Evolutionary conservation across 345 rosid species (phyloP).

Genomic region (Salix viminalis): DNA sequence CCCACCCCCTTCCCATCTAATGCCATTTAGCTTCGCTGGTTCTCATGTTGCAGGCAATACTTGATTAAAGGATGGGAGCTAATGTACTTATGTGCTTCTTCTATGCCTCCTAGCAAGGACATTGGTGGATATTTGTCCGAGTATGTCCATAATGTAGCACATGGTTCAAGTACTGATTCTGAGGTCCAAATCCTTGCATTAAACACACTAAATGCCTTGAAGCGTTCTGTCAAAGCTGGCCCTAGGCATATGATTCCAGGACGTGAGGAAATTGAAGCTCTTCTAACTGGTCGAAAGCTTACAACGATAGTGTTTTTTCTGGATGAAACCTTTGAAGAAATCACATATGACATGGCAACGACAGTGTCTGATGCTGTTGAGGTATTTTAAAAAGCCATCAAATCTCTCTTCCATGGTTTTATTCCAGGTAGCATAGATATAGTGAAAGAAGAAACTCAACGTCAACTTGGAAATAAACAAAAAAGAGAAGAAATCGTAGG

Average conservation of each 20-base stretch:
- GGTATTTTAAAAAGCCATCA: conserved; percentile 40
- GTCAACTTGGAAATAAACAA: not conserved
- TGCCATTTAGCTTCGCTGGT: conserved; percentile 12
- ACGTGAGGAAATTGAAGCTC: conserved; percentile 95
- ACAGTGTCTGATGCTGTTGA: conserved; percentile 95
- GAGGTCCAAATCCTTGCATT: conserved; percentile 77
- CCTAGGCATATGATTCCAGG: conserved; percentile 84
- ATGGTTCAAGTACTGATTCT: conserved; percentile 57
- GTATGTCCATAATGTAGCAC: conserved; percentile 78
- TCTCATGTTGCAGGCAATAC: conserved; percentile 52
- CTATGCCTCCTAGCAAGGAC: conserved; percentile 99
- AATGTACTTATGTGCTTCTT: conserved; percentile 88
- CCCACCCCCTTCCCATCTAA: not conserved
- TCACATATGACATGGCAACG: conserved; percentile 90
- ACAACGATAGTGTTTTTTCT: conserved; percentile 92
- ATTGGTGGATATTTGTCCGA: conserved; percentile 88
- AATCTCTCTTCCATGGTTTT: not conserved
- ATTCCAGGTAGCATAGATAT: not conserved
- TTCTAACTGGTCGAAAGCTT: conserved; percentile 75
- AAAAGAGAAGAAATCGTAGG: not conserved
- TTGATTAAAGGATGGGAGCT: conserved; percentile 92
- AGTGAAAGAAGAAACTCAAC: not conserved
- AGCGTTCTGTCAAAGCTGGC: conserved; percentile 92
- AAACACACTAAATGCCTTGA: conserved; percentile 79
- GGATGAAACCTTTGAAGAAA: conserved; percentile 98